These are phyloP conservation scores for Penstemon newberryi DNA, from an alignment of 257 asterid genomes.

Conservation along the genomic window DNA sequence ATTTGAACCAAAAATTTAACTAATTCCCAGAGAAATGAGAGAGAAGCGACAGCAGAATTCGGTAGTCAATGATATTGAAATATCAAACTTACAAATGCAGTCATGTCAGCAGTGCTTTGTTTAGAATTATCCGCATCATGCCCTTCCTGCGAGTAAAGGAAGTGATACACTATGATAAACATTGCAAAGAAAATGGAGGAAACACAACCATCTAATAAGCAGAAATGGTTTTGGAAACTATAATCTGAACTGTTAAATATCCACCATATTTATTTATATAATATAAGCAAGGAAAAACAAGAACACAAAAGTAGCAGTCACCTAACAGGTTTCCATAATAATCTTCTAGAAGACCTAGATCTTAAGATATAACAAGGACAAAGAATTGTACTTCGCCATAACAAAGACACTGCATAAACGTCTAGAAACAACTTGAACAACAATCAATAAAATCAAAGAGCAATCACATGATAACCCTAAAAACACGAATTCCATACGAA, in stretches of 20 bases:
- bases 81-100: conserved; percentile 65
- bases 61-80: neutral
- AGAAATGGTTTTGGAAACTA: neutral
- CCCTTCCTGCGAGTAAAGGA: conserved; percentile 59
- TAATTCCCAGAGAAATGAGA: neutral
- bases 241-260: neutral
- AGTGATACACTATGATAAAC: neutral
- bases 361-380: neutral
- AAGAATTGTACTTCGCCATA: neutral
- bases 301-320: neutral
- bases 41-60: neutral
- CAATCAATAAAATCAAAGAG: neutral
- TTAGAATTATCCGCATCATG: conserved; percentile 63
- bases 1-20: neutral
- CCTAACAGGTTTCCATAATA: neutral
- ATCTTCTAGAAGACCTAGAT: neutral
- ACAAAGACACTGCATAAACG: neutral
- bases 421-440: neutral
- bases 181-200: neutral
- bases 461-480: neutral
- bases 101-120: conserved; percentile 82
- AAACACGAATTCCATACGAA: neutral
- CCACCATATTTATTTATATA: conserved; percentile 2
- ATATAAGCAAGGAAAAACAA: neutral
- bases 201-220: neutral